phyloP scores from a whole-genome alignment of 495 filamentous ascomycete species.

The Lasiosphaeria miniovina region DNA sequence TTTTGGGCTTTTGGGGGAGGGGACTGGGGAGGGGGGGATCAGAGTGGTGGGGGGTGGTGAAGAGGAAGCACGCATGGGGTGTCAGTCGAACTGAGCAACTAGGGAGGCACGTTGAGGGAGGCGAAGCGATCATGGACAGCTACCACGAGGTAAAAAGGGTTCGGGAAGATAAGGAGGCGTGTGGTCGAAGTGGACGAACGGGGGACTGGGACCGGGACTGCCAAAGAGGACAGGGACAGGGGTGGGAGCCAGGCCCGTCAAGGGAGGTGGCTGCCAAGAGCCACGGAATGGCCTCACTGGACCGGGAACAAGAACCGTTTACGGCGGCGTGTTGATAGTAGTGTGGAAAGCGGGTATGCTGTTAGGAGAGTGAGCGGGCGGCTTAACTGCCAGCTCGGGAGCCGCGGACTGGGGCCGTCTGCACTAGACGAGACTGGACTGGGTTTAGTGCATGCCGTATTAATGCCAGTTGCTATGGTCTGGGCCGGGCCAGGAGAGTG shows the following conservation, averaged over 20 bases:
- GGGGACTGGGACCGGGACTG: conserved; percentile 30
- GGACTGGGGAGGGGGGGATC: conserved; percentile 1
- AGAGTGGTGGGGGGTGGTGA: conserved; percentile 12
- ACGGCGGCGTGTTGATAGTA: conserved; percentile 3
- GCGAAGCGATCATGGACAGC: conserved; percentile 27
- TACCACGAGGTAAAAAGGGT: conserved; percentile 39
- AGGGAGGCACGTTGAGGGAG: conserved; percentile 12
- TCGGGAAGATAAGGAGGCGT: conserved; percentile 37
- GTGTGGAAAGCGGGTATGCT: background rate
- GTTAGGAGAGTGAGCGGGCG: conserved; percentile 2
- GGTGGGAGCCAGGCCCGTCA: conserved; percentile 15
- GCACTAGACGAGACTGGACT: background rate
- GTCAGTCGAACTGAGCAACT: conserved; percentile 4
- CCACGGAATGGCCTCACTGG: conserved; percentile 22
- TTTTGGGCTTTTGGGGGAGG: conserved; percentile 4
- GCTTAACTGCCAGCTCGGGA: background rate
- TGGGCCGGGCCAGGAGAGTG: too few species aligned
- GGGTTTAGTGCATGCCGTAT: too few species aligned
- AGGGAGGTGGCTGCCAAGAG: conserved; percentile 22
- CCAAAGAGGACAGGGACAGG: conserved; percentile 30
- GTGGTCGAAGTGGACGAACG: conserved; percentile 19
- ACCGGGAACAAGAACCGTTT: conserved; percentile 22
- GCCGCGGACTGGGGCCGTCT: background rate
- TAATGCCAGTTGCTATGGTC: too few species aligned
- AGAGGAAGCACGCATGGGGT: conserved; percentile 2